phyloP scores from a whole-genome alignment of 768 basidiomycete genomes.

The Fomitopsis serialis region DNA sequence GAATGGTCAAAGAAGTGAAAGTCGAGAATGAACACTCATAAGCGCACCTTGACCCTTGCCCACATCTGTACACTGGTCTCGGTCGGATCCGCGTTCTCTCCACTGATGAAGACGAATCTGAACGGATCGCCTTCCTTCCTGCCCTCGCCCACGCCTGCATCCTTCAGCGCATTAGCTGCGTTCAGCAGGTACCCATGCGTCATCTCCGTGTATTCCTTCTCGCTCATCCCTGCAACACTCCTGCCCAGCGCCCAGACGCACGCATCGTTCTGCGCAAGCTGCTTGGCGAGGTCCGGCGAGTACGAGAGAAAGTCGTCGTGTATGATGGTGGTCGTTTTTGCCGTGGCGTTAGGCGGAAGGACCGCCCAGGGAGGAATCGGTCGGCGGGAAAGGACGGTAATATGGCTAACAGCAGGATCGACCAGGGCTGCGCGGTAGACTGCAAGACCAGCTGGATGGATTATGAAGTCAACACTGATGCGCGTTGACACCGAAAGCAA shows the following conservation, averaged over 20 bases:
- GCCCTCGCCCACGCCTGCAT: slow-evolving; percentile 20
- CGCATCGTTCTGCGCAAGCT: slow-evolving; percentile 29
- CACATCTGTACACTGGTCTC: slow-evolving; percentile 27
- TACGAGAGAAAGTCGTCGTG: slow-evolving; percentile 30
- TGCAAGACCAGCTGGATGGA: slow-evolving; percentile 26
- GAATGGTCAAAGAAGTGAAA: neutral
- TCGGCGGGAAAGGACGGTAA: slow-evolving; percentile 31
- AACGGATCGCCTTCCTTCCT: slow-evolving; percentile 21
- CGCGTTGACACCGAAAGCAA: too few relatives aligned
- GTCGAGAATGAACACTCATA: neutral
- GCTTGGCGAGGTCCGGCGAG: slow-evolving; percentile 21
- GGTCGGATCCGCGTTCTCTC: slow-evolving; percentile 31
- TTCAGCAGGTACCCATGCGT: slow-evolving; percentile 32
- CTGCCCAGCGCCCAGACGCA: slow-evolving; percentile 33
- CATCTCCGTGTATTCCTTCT: slow-evolving; percentile 27
- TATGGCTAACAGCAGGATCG: slow-evolving; percentile 22
- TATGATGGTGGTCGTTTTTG: slow-evolving; percentile 27
- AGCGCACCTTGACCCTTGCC: slow-evolving; percentile 31
- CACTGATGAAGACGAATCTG: slow-evolving; percentile 33
- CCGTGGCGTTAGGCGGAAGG: slow-evolving; percentile 19
- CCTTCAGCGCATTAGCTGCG: slow-evolving; percentile 24
- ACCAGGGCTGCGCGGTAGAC: slow-evolving; percentile 27
- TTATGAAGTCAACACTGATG: neutral
- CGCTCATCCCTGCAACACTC: slow-evolving; percentile 22
- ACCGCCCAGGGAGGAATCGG: slow-evolving; percentile 27